phyloP scores from a whole-genome alignment of 768 basidiomycete genomes.

The Boletales sp. region DNA sequence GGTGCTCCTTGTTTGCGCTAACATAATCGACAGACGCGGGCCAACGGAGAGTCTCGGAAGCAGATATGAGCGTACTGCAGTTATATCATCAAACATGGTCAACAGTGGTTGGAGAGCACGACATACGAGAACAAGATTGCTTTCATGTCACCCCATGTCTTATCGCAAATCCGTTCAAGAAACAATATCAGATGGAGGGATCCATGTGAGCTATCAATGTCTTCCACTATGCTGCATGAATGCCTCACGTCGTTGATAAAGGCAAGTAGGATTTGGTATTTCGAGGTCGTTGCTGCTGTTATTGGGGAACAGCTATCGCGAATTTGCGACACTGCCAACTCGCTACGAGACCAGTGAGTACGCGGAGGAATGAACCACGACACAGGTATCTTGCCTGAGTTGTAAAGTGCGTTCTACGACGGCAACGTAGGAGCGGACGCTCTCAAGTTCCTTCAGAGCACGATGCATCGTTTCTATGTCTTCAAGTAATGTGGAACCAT shows the following conservation, averaged over 20 bases:
- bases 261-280: slow-evolving; percentile 58
- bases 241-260: slow-evolving; percentile 52
- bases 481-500: slow-evolving; percentile 67
- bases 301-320: slow-evolving; percentile 38
- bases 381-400: slow-evolving; percentile 54
- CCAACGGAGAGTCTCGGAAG: slow-evolving; percentile 82
- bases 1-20: slow-evolving; percentile 44
- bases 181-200: slow-evolving; percentile 60
- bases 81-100: not conserved
- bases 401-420: slow-evolving; percentile 67
- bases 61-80: slow-evolving; percentile 55
- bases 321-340: slow-evolving; percentile 54
- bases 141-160: slow-evolving; percentile 79
- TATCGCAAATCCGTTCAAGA: slow-evolving; percentile 57
- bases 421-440: slow-evolving; percentile 71
- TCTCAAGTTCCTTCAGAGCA: slow-evolving; percentile 71
- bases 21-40: slow-evolving; percentile 71
- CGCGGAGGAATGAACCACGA: not conserved
- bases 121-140: slow-evolving; percentile 58
- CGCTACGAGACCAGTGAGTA: slow-evolving; percentile 38
- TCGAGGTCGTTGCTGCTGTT: slow-evolving; percentile 44
- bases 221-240: slow-evolving; percentile 44
- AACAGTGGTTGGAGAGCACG: not conserved
- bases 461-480: slow-evolving; percentile 79
- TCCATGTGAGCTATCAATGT: slow-evolving; percentile 41